Conservation (phyloP, 1,284 basidiomycete species). For the Boletus calvinii region DNA sequence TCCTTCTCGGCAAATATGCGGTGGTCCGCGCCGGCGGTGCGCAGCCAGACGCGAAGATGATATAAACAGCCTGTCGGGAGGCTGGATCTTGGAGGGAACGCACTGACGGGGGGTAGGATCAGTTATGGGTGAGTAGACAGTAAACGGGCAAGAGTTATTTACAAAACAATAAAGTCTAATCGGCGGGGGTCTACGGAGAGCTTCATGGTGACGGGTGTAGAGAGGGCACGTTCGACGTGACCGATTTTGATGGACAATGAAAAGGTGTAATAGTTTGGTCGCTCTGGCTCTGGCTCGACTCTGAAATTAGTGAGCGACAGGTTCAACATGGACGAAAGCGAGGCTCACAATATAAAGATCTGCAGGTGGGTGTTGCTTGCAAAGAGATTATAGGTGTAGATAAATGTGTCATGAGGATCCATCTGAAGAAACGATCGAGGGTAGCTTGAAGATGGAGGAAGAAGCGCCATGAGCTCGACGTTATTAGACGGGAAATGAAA, state of each 20-base stretch:
- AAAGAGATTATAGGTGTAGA: conserved; percentile 32
- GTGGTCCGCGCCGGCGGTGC: conserved; percentile 51
- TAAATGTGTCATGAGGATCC: conserved; percentile 22
- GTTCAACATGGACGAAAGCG: not conserved
- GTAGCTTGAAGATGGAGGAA: conserved; percentile 9
- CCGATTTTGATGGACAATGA: conserved; percentile 52
- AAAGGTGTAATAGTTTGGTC: conserved; percentile 46
- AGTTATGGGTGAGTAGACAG: not conserved
- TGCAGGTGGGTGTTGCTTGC: conserved; percentile 21
- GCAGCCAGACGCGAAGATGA: conserved; percentile 59
- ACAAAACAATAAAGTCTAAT: conserved; percentile 61
- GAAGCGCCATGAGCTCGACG: conserved; percentile 10
- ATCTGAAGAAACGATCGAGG: conserved; percentile 27
- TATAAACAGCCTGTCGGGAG: conserved; percentile 49
- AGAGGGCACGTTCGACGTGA: conserved; percentile 50
- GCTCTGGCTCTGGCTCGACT: conserved; percentile 48
- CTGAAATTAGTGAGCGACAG: conserved; percentile 31
- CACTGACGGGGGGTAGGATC: conserved; percentile 35
- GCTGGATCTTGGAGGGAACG: conserved; percentile 54
- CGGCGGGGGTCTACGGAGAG: conserved; percentile 50
- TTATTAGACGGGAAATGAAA: not conserved
- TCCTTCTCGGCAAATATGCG: conserved; percentile 58
- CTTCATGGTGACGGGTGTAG: conserved; percentile 50
- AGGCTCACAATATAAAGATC: conserved; percentile 31
- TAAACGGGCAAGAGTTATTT: conserved; percentile 9